Evolutionary conservation across 441 rosid genomes (phyloP), one percentile per base, ranked within the genome.

Genomic region (Capsella rubella): DNA sequence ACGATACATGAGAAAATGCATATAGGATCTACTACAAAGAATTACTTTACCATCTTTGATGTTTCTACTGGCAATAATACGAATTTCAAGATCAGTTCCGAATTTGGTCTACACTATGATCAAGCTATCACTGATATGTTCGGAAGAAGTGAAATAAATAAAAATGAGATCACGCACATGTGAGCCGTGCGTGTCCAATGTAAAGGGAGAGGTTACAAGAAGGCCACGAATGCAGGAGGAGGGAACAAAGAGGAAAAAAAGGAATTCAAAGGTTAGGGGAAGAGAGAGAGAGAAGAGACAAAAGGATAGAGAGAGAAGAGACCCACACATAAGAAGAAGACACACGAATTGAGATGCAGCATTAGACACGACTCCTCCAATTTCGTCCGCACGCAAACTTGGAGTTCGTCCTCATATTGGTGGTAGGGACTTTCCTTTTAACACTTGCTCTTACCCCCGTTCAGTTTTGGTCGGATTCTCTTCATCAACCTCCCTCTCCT

Each of bases 391-490:
- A 74, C 39, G 68, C 73, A 59, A 42, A 29, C 25, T 49, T 66
- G 2, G 32, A 47, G 37, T 12, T 67, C 73, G 73, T 40, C 73
- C 72, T 65, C 72, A 74, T 50, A 16, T 60, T 58, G 1, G 34
- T 67, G 67, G 79, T 69, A 49, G 74, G 70, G 42, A 9, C 79
- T 75, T 54, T 67, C 39, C 68, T 58, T 66, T 66, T 56, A 67
- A 50, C 62, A 8, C 73, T 74, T 60, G 39, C 40, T 75, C 69
- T 50, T 37, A 5, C 35, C 49, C 67, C 72, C 37, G 11, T 55
- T 49, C 78, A 74, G 78, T 59, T 67, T 74, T 74, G 62, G 73
- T 74, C 73, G 68, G 73, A 60, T 67, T 59, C 73, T 25, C 11
- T 59, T 74, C 68, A 74, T 39, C 25, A 16, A 13, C 21, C 73